A percentile compares a stretch with the other conserved stretches of the same genome.
These are phyloP conservation scores for Saccharomycopsis amapae DNA, from an alignment of 805 yeast species.

Conservation along the genomic window DNA sequence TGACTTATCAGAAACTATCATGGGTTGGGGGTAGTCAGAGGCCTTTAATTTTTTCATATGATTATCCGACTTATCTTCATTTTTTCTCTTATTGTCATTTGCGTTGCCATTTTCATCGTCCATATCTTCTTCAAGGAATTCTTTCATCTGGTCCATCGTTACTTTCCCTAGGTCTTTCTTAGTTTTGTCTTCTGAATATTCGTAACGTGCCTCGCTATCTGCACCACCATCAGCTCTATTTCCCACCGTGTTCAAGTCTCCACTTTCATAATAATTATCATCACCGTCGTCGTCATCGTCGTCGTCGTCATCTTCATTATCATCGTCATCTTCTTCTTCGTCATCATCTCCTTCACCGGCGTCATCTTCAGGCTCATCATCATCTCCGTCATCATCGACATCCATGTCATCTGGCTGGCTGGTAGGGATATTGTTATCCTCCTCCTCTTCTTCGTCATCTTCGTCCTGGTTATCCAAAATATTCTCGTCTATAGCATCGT, in stretches of 20 bases:
- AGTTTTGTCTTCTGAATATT: slow-evolving; percentile 30
- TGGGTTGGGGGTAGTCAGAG: no score
- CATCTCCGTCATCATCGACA: slow-evolving; percentile 9
- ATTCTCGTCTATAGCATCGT: slow-evolving; percentile 20
- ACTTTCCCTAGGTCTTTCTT: slow-evolving; percentile 31
- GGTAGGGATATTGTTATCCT: slow-evolving; percentile 31
- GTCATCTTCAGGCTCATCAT: slow-evolving; percentile 12
- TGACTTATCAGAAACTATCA: slow-evolving; percentile 20
- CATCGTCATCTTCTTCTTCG: slow-evolving; percentile 22
- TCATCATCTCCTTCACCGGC: slow-evolving; percentile 16
- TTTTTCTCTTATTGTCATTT: slow-evolving; percentile 25
- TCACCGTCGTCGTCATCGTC: slow-evolving; percentile 24
- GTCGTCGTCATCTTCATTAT: slow-evolving; percentile 17
- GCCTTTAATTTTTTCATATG: background rate
- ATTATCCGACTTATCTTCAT: slow-evolving; percentile 12
- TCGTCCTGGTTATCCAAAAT: slow-evolving; percentile 32
- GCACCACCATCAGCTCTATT: slow-evolving; percentile 14
- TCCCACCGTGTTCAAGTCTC: slow-evolving; percentile 24
- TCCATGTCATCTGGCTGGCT: slow-evolving; percentile 11
- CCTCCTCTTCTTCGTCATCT: slow-evolving; percentile 51
- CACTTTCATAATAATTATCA: slow-evolving; percentile 21
- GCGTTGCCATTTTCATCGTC: slow-evolving; percentile 25
- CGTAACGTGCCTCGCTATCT: slow-evolving; percentile 11
- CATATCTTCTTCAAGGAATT: slow-evolving; percentile 24
- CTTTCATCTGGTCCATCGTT: slow-evolving; percentile 26